Evolutionary conservation across 169 alveolate genomes (phyloP).

Genomic region (Cryptosporidium ubiquitum): DNA sequence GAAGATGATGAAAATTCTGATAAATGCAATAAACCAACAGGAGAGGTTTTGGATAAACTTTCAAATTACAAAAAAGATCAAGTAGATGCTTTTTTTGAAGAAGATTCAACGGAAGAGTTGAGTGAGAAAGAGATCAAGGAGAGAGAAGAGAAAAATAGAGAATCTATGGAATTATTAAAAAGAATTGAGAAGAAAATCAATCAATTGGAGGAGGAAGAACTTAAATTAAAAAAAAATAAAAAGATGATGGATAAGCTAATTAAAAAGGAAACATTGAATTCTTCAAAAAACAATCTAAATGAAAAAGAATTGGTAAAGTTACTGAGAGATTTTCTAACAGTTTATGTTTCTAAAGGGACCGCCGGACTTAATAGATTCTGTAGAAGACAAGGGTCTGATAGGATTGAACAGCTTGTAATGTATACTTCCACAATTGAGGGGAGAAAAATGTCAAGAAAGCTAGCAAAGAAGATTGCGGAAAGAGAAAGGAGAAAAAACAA

Average conservation of each 20-base stretch:
- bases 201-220: conserved; percentile 16
- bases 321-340: conserved; percentile 4
- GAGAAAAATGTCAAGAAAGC: conserved; percentile 7
- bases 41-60: background rate
- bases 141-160: background rate
- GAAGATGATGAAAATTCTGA: conserved; percentile 5
- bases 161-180: background rate
- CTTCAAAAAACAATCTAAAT: background rate
- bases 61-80: background rate
- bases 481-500: background rate
- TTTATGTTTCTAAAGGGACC: conserved; percentile 19
- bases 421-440: conserved; percentile 43
- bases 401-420: conserved; percentile 37
- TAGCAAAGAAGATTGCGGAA: conserved; percentile 12
- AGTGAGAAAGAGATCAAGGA: background rate
- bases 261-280: background rate
- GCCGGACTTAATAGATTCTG: conserved; percentile 25
- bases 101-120: background rate
- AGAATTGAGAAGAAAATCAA: conserved; percentile 26
- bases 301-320: conserved; percentile 13
- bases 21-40: background rate
- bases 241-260: conserved; percentile 4
- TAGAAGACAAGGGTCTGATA: conserved; percentile 36
- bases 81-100: background rate
- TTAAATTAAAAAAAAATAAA: background rate